Conservation (phyloP, 805 yeast genomes). For the Candida maesae region DNA sequence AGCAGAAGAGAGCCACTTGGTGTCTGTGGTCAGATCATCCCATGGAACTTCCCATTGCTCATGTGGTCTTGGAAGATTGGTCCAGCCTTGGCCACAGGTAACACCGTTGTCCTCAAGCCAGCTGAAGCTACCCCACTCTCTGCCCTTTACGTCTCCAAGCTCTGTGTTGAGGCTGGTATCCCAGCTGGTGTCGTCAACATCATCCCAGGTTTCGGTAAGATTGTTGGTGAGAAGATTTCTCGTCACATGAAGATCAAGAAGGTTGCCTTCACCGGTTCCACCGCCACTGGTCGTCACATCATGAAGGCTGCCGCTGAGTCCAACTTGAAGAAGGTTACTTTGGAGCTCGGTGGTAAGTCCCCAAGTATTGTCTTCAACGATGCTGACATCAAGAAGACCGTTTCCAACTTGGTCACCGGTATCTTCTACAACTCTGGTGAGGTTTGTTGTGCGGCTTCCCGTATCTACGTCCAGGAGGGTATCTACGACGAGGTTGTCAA, state of each 20-base stretch:
- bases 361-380: slow-evolving; percentile 88
- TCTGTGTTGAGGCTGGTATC: slow-evolving; percentile 70
- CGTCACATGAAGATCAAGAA: slow-evolving; percentile 68
- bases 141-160: slow-evolving; percentile 63
- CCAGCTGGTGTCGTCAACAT: slow-evolving; percentile 82
- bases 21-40: slow-evolving; percentile 85
- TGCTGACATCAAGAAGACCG: slow-evolving; percentile 74
- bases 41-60: slow-evolving; percentile 91
- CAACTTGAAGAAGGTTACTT: slow-evolving; percentile 83
- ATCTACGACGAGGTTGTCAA: slow-evolving; percentile 73
- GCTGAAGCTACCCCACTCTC: slow-evolving; percentile 87
- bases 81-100: slow-evolving; percentile 84
- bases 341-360: slow-evolving; percentile 96
- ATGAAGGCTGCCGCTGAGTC: slow-evolving; percentile 78
- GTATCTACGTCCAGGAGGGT: slow-evolving; percentile 82
- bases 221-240: slow-evolving; percentile 69
- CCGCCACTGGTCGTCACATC: slow-evolving; percentile 79
- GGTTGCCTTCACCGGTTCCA: slow-evolving; percentile 87
- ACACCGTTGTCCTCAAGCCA: slow-evolving; percentile 79
- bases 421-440: slow-evolving; percentile 94
- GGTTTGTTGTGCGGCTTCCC: slow-evolving; percentile 92
- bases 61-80: slow-evolving; percentile 87
- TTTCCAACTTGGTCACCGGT: slow-evolving; percentile 71
- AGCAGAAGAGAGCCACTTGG: slow-evolving; percentile 81
- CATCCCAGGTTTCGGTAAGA: slow-evolving; percentile 75